Percentiles rank a stretch among this genome's conserved stretches.
phyloP scores from a whole-genome alignment of 176 grass and related monocot genomes.

The Ensete glaucum region DNA sequence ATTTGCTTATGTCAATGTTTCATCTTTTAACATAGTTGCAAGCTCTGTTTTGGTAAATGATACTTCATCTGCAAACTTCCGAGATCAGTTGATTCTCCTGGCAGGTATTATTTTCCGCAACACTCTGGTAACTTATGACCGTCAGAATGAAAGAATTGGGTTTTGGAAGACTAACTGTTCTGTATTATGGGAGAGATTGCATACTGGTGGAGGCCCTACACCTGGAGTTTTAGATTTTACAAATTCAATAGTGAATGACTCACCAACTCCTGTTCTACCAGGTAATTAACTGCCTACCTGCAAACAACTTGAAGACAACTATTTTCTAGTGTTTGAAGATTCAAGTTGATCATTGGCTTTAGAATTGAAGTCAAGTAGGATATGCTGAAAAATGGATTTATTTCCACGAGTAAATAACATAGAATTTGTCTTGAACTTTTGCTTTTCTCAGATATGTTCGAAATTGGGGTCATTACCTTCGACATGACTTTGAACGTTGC shows the following conservation, averaged over 20 bases:
- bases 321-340: background rate
- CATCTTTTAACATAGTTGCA: background rate
- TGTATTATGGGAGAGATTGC: slow-evolving; percentile 68
- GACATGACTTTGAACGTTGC: slow-evolving; percentile 90
- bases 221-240: slow-evolving; percentile 34
- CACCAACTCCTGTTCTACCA: slow-evolving; percentile 65
- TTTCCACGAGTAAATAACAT: background rate
- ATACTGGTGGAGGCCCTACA: slow-evolving; percentile 50
- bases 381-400: background rate
- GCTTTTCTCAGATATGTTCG: slow-evolving; percentile 49
- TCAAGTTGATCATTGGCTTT: background rate
- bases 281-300: slow-evolving; percentile 23
- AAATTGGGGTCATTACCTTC: slow-evolving; percentile 80
- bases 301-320: background rate
- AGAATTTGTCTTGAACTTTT: slow-evolving; percentile 6
- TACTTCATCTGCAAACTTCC: background rate
- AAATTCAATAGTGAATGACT: slow-evolving; percentile 40
- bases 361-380: background rate
- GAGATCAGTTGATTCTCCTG: slow-evolving; percentile 10
- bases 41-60: background rate
- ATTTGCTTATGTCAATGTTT: background rate
- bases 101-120: slow-evolving; percentile 92
- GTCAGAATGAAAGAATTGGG: slow-evolving; percentile 82
- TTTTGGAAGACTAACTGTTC: slow-evolving; percentile 99
- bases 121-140: slow-evolving; percentile 87